Evolutionary conservation across 352 stramenopile genomes (phyloP).

Genomic region (Phytophthora crassamura): DNA sequence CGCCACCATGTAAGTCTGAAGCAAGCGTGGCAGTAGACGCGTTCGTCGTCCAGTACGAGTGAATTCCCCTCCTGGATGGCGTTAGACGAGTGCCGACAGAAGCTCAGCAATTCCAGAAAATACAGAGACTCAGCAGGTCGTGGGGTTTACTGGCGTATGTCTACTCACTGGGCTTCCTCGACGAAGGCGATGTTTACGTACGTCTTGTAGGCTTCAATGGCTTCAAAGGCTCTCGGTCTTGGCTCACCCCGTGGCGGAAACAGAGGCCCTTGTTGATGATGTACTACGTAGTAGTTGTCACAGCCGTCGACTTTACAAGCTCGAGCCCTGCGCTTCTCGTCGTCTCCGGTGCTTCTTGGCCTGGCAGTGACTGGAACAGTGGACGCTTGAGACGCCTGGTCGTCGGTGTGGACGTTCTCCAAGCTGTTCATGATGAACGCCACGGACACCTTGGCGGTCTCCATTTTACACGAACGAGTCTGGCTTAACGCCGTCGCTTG

Average conservation of each 20-base stretch:
- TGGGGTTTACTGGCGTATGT: no score
- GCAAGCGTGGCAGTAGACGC: constrained; percentile 3
- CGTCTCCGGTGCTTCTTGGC: background rate
- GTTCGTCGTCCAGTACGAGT: constrained; percentile 31
- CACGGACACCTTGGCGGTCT: constrained; percentile 18
- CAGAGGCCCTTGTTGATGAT: constrained; percentile 56
- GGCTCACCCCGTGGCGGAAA: constrained; percentile 49
- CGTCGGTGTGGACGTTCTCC: constrained; percentile 5
- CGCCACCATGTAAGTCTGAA: constrained; percentile 85
- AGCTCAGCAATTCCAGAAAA: constrained; percentile 30
- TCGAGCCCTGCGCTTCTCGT: constrained; percentile 40
- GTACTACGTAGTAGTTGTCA: constrained; percentile 54
- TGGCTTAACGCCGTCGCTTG: constrained; percentile 11
- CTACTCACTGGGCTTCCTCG: background rate
- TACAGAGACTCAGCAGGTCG: constrained; percentile 32
- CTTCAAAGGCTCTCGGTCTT: constrained; percentile 6
- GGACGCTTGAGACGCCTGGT: background rate
- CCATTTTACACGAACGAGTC: background rate
- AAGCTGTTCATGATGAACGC: constrained; percentile 34
- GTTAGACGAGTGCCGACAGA: constrained; percentile 32
- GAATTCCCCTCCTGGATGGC: constrained; percentile 17
- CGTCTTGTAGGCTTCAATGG: constrained; percentile 1
- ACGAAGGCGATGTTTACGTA: constrained; percentile 7
- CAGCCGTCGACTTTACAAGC: constrained; percentile 47
- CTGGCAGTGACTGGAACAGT: no score